A percentile compares a stretch with the other conserved stretches of the same genome.
Evolutionary conservation across 139 green algal species (phyloP).

Genomic region (Chlorella sp.): DNA sequence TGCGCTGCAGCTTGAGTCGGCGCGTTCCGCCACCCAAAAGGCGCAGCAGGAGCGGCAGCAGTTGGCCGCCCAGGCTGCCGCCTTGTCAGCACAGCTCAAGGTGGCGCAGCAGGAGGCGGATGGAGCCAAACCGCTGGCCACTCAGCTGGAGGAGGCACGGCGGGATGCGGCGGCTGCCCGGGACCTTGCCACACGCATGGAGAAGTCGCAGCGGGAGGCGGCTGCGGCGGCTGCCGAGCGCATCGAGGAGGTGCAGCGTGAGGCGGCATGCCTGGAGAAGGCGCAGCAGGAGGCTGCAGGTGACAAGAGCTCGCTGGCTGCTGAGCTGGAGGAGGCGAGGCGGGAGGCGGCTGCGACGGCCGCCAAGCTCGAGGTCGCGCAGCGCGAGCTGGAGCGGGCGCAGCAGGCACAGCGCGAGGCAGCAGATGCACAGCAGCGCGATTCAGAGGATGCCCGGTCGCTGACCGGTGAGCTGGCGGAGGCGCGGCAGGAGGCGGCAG

Average conservation of each 20-base stretch:
- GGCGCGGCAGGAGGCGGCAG: neutral
- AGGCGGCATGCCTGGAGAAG: neutral
- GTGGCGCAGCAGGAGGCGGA: neutral
- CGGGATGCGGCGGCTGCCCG: neutral
- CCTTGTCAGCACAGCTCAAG: neutral
- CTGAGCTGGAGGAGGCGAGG: neutral
- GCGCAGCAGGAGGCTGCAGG: neutral
- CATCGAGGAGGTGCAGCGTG: neutral
- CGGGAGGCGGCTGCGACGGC: neutral
- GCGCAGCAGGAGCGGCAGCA: neutral
- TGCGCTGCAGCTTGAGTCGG: neutral
- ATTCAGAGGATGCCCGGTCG: too few species aligned
- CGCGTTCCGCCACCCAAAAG: neutral
- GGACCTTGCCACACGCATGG: neutral
- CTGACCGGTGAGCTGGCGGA: too few species aligned
- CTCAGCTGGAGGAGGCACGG: neutral
- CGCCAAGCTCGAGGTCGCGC: neutral
- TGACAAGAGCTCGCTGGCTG: neutral
- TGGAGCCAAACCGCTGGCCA: neutral
- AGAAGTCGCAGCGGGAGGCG: neutral
- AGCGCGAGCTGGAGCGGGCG: neutral
- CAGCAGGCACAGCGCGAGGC: too few species aligned
- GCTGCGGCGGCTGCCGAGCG: neutral
- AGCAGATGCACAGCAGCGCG: too few species aligned
- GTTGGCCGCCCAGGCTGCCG: neutral